phyloP scores from a whole-genome alignment of 2,329 filamentous ascomycete genomes.

The Venturia pyrina region DNA sequence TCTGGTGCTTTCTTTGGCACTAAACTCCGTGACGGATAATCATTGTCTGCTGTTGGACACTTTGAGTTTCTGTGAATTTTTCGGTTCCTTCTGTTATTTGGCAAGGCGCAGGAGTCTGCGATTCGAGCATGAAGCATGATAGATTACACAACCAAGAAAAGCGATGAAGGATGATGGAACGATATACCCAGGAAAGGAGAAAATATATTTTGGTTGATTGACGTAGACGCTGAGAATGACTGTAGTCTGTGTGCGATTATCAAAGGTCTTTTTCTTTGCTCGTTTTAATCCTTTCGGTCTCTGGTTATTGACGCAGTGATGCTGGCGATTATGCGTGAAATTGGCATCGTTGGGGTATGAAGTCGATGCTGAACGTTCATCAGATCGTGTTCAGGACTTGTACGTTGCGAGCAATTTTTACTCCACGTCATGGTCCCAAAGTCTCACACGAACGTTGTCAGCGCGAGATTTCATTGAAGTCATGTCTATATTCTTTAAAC shows the following conservation, averaged over 20 bases:
- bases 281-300: too few relatives aligned
- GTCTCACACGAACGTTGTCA: too few relatives aligned
- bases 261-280: too few relatives aligned
- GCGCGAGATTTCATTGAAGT: too few relatives aligned
- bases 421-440: too few relatives aligned
- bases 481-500: too few relatives aligned
- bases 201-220: neutral
- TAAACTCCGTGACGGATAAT: neutral
- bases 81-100: neutral
- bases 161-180: neutral
- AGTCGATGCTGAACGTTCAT: too few relatives aligned
- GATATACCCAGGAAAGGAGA: conserved; percentile 4
- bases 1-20: neutral
- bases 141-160: neutral
- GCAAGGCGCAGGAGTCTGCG: neutral
- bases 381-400: too few relatives aligned
- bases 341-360: too few relatives aligned
- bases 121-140: neutral
- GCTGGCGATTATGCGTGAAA: too few relatives aligned
- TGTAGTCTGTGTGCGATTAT: neutral
- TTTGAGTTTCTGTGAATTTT: neutral
- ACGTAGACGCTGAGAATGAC: neutral
- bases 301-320: too few relatives aligned
- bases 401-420: too few relatives aligned
- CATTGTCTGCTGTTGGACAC: neutral